Evolutionary conservation across 192 early-diverging fungal species (phyloP).

Genomic region (Pilaira anomala): DNA sequence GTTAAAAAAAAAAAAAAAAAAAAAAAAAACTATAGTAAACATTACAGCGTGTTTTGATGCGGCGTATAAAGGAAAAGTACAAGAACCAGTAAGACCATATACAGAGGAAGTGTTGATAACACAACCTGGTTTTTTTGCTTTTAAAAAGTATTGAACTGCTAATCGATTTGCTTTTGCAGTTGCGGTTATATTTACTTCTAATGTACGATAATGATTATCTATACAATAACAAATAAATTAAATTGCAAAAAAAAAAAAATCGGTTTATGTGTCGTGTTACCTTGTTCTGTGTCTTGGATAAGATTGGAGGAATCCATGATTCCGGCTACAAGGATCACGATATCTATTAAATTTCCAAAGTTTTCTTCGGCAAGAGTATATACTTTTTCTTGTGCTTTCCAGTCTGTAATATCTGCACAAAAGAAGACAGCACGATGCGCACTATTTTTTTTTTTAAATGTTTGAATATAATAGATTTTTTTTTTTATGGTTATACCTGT

Average conservation of each 20-base stretch:
- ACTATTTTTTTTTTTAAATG: no score
- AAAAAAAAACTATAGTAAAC: no score
- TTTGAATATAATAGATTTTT: no score
- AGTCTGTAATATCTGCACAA: slow-evolving; percentile 14
- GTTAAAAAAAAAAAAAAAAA: no score
- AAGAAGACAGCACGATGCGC: not conserved
- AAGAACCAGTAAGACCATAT: slow-evolving; percentile 17
- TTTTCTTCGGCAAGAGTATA: not conserved
- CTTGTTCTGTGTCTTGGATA: slow-evolving; percentile 15
- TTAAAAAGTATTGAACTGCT: slow-evolving; percentile 20
- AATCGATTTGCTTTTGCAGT: slow-evolving; percentile 20
- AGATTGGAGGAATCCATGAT: slow-evolving; percentile 13
- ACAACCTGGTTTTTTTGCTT: slow-evolving; percentile 13
- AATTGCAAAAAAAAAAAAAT: not conserved
- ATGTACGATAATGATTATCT: not conserved
- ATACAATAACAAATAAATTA: no score
- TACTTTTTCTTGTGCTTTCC: slow-evolving; percentile 1
- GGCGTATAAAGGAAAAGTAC: slow-evolving; percentile 16
- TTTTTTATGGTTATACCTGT: not conserved
- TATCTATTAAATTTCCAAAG: slow-evolving; percentile 11
- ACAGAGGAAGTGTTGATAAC: slow-evolving; percentile 26
- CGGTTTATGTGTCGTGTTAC: not conserved
- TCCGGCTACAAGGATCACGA: slow-evolving; percentile 20
- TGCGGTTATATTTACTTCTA: slow-evolving; percentile 20
- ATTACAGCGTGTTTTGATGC: slow-evolving; percentile 27